Evolutionary conservation across 75 land plant species (phyloP).

Genomic region (Ceratopteris richardii): DNA sequence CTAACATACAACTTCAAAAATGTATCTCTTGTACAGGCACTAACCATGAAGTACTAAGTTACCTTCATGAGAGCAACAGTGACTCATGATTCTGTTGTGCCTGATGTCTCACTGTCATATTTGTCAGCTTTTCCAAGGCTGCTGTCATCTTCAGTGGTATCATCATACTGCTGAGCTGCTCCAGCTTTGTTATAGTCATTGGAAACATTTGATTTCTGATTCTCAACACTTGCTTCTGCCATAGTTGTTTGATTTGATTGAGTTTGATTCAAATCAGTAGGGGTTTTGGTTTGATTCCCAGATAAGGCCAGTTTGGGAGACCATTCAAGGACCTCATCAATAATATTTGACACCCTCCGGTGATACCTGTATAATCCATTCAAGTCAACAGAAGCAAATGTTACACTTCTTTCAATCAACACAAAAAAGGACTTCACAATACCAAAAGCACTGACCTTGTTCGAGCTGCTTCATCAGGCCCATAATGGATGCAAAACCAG

Average conservation of each 20-base stretch:
- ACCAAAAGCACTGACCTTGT: constrained; percentile 83
- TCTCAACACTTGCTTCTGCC: neutral
- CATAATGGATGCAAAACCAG: constrained; percentile 78
- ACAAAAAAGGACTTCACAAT: no score
- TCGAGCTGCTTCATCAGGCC: constrained; percentile 98
- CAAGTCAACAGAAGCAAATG: constrained; percentile 6
- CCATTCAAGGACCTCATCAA: constrained; percentile 96
- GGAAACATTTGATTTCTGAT: neutral
- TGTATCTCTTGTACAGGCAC: no score
- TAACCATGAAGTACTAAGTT: no score
- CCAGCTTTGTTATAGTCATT: no score
- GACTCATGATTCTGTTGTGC: no score
- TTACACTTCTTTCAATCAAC: no score
- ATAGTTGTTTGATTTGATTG: neutral
- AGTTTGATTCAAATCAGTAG: constrained; percentile 21
- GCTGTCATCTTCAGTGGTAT: no score
- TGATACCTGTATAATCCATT: constrained; percentile 55
- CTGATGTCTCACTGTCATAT: no score
- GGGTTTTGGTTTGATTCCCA: constrained; percentile 59
- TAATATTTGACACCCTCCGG: constrained; percentile 83
- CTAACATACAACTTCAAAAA: no score
- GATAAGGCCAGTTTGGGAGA: constrained; percentile 80
- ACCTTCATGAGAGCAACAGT: no score
- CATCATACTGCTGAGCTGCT: no score
- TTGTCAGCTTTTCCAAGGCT: no score